Conservation (phyloP, 148 eudicot genomes). For the Vaccinium vitisidaea region DNA sequence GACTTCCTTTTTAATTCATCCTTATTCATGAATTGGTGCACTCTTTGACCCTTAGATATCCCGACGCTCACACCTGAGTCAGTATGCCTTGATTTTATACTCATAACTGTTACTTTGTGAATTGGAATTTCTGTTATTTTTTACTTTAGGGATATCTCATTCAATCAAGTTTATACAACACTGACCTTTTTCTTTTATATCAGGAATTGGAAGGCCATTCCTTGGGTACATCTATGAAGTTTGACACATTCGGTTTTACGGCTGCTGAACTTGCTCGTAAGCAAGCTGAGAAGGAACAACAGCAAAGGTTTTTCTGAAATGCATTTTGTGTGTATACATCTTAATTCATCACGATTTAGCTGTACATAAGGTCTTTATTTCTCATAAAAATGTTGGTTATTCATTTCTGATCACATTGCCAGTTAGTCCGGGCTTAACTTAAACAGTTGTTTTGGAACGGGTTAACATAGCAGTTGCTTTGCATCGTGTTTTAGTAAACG, state of each 20-base stretch:
- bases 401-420: not conserved
- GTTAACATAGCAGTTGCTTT: conserved; percentile 6
- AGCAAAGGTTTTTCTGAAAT: conserved; percentile 53
- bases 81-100: not conserved
- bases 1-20: not conserved
- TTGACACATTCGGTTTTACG: conserved; percentile 91
- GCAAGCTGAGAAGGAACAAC: conserved; percentile 83
- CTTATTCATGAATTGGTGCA: not conserved
- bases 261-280: conserved; percentile 85
- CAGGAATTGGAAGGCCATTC: conserved; percentile 86
- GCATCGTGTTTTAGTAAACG: not conserved
- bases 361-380: not conserved
- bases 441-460: not conserved
- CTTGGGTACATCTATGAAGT: conserved; percentile 79
- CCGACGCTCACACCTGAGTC: not conserved
- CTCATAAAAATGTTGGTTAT: not conserved
- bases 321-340: conserved; percentile 12
- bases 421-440: not conserved
- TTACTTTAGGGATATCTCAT: not conserved
- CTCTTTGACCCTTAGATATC: not conserved
- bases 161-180: not conserved
- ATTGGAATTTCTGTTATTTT: not conserved
- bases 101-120: not conserved
- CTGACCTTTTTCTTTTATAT: not conserved
- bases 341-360: not conserved